phyloP scores from a whole-genome alignment of 306 rosid genomes.

The Sicyos edulis region DNA sequence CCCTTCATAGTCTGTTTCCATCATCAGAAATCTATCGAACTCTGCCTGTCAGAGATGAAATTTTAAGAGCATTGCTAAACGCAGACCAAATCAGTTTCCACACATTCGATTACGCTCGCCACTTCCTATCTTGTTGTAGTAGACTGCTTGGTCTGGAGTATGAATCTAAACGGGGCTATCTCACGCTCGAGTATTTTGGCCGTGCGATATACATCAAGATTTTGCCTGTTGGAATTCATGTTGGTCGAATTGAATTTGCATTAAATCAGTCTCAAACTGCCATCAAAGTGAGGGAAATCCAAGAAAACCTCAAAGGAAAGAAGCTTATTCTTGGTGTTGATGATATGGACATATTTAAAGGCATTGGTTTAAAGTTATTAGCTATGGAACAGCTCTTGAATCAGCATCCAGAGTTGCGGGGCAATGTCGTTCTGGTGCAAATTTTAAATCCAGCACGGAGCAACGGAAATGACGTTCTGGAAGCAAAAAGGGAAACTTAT shows the following conservation, averaged over 20 bases:
- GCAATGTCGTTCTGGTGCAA: conserved; percentile 58
- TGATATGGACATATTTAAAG: conserved; percentile 83
- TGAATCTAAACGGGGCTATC: conserved; percentile 66
- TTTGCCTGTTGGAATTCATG: conserved; percentile 73
- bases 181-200: conserved; percentile 77
- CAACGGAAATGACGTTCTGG: conserved; percentile 51
- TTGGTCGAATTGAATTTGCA: conserved; percentile 62
- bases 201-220: conserved; percentile 70
- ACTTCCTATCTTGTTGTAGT: conserved; percentile 75
- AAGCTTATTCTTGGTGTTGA: conserved; percentile 68
- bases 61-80: conserved; percentile 64
- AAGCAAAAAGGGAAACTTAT: conserved; percentile 45
- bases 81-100: conserved; percentile 79
- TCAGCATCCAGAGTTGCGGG: conserved; percentile 44
- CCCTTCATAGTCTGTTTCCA: conserved; percentile 82
- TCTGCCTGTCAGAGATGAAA: conserved; percentile 74
- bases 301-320: conserved; percentile 47
- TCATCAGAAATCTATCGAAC: conserved; percentile 76
- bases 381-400: conserved; percentile 64
- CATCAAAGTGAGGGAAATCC: conserved; percentile 48
- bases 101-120: conserved; percentile 89
- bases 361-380: conserved; percentile 62
- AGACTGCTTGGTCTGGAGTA: conserved; percentile 76
- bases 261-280: conserved; percentile 47
- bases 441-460: conserved; percentile 71